A percentile compares a stretch with the other conserved stretches of the same genome.
phyloP scores from a whole-genome alignment of 352 stramenopile species.

The Phytophthora chlamydospora region DNA sequence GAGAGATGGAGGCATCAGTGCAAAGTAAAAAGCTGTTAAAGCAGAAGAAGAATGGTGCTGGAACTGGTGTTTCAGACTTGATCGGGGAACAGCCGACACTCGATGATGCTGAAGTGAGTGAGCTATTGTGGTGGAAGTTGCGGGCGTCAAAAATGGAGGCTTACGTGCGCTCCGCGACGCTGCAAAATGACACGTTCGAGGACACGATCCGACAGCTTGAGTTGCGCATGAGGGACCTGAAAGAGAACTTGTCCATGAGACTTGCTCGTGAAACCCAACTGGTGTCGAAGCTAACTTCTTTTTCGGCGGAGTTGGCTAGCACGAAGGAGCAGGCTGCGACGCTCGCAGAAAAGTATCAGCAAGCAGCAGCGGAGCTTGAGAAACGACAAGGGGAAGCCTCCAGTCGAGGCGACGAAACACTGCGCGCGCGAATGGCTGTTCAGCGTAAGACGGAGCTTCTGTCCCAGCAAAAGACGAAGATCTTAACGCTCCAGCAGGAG shows the following conservation, averaged over 20 bases:
- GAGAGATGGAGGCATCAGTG: not conserved
- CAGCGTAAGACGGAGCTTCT: constrained; percentile 64
- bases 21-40: constrained; percentile 8
- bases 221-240: constrained; percentile 43
- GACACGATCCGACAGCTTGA: constrained; percentile 49
- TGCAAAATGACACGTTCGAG: constrained; percentile 59
- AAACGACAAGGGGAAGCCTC: constrained; percentile 28
- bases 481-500: constrained; percentile 31
- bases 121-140: constrained; percentile 35
- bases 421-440: constrained; percentile 39
- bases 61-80: not conserved
- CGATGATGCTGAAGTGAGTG: constrained; percentile 6
- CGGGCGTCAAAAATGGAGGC: constrained; percentile 44
- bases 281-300: constrained; percentile 24
- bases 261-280: constrained; percentile 36
- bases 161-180: constrained; percentile 36
- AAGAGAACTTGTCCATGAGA: constrained; percentile 40
- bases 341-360: constrained; percentile 43
- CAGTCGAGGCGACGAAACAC: constrained; percentile 33
- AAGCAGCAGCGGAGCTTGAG: constrained; percentile 38
- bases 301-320: constrained; percentile 41
- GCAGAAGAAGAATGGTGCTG: not conserved
- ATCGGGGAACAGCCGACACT: not conserved
- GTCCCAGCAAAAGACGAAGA: constrained; percentile 43
- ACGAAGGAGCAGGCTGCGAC: constrained; percentile 37